phyloP scores from a whole-genome alignment of 2,329 filamentous ascomycete genomes.

The Ceratocystis destructans region DNA sequence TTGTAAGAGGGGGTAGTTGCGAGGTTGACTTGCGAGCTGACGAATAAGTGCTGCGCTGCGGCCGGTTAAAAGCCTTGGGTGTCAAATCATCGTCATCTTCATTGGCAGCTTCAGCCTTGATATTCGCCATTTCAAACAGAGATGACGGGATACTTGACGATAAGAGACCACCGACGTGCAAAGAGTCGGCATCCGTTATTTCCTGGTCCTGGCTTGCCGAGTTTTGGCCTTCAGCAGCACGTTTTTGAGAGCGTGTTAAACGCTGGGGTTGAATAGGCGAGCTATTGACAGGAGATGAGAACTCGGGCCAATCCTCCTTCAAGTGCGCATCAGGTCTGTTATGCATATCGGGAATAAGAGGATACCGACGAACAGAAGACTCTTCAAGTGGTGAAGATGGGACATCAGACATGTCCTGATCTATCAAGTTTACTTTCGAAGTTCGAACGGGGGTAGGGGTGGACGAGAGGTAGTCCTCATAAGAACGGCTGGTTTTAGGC shows the following conservation, averaged over 20 bases:
- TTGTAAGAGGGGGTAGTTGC: slow-evolving; percentile 14
- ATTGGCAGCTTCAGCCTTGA: background rate
- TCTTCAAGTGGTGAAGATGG: slow-evolving; percentile 44
- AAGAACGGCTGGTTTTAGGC: slow-evolving; percentile 33
- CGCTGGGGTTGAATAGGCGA: slow-evolving; percentile 30
- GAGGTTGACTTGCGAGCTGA: slow-evolving; percentile 5
- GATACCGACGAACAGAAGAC: slow-evolving; percentile 32
- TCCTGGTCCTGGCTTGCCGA: slow-evolving; percentile 7
- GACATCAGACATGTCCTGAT: slow-evolving; percentile 36
- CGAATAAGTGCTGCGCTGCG: background rate
- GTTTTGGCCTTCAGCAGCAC: background rate
- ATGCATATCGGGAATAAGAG: slow-evolving; percentile 39
- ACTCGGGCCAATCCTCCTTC: slow-evolving; percentile 39
- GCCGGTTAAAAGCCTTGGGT: background rate
- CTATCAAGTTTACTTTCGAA: slow-evolving; percentile 21
- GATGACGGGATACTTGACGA: slow-evolving; percentile 6
- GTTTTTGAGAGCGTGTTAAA: slow-evolving; percentile 13
- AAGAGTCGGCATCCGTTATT: slow-evolving; percentile 6
- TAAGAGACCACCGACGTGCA: background rate
- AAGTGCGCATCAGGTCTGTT: slow-evolving; percentile 26
- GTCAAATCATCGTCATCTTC: background rate
- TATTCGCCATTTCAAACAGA: slow-evolving; percentile 7
- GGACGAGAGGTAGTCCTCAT: slow-evolving; percentile 41
- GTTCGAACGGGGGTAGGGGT: slow-evolving; percentile 46
- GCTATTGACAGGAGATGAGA: slow-evolving; percentile 35